These are phyloP conservation scores for Elsinoe fawcettii DNA, from an alignment of 2,329 filamentous ascomycete genomes.

Conservation along the genomic window DNA sequence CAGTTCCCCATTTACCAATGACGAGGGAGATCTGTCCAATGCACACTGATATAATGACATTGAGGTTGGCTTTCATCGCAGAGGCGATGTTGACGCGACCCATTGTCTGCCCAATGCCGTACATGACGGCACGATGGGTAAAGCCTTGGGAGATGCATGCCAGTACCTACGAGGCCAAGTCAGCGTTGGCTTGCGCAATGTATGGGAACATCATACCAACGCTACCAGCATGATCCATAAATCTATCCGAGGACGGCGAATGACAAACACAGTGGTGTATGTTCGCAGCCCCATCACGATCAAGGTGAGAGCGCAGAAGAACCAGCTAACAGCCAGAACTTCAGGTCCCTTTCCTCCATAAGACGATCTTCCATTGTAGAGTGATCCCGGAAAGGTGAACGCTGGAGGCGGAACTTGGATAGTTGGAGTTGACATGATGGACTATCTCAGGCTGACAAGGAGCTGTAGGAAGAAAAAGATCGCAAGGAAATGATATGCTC, in stretches of 20 bases:
- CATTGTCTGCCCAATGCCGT: conserved; percentile 5
- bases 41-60: conserved; percentile 6
- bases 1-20: conserved; percentile 4
- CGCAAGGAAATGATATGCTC: background rate
- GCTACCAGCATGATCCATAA: conserved; percentile 8
- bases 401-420: background rate
- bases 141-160: conserved; percentile 7
- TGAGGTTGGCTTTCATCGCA: conserved; percentile 1
- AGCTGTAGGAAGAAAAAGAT: background rate
- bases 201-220: background rate
- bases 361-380: conserved; percentile 3
- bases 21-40: conserved; percentile 2
- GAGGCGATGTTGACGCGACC: background rate
- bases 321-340: conserved; percentile 3
- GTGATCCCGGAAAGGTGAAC: conserved; percentile 1
- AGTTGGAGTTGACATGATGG: background rate
- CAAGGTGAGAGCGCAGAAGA: conserved; percentile 5
- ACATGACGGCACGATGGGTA: background rate
- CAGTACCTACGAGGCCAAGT: background rate
- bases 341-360: conserved; percentile 1
- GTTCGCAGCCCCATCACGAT: background rate
- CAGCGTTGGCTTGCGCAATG: background rate
- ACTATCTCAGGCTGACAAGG: background rate
- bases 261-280: background rate
- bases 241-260: conserved; percentile 3